phyloP scores from a whole-genome alignment of 2,329 filamentous ascomycete genomes.

The Fusarium pseudonygamai region DNA sequence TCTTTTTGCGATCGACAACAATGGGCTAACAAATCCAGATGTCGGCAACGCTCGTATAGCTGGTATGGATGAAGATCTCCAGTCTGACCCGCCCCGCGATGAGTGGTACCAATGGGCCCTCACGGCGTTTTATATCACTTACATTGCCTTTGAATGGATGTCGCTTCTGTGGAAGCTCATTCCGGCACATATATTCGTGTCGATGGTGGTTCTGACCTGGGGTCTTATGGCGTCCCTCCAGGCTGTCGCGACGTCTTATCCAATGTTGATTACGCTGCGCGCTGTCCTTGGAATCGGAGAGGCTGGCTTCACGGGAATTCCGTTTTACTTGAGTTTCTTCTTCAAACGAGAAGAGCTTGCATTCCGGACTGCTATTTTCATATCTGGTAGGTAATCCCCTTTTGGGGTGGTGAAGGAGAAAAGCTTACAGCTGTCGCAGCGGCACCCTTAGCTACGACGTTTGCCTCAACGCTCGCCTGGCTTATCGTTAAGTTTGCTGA shows the following conservation, averaged over 20 bases:
- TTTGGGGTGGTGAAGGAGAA: constrained; percentile 1
- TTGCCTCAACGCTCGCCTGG: constrained; percentile 83
- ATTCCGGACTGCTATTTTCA: constrained; percentile 84
- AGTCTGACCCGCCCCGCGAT: constrained; percentile 56
- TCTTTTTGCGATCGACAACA: background rate
- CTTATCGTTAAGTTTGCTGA: constrained; percentile 76
- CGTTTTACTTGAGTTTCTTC: constrained; percentile 72
- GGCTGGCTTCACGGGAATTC: constrained; percentile 72
- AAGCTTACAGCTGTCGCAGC: constrained; percentile 66
- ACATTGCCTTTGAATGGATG: constrained; percentile 74
- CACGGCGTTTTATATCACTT: constrained; percentile 69
- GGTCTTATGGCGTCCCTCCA: constrained; percentile 82
- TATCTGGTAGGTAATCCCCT: constrained; percentile 65
- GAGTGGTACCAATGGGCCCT: constrained; percentile 70
- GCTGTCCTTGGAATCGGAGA: constrained; percentile 69
- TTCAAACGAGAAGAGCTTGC: constrained; percentile 78
- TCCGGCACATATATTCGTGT: constrained; percentile 68
- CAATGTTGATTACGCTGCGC: constrained; percentile 63
- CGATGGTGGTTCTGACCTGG: constrained; percentile 77
- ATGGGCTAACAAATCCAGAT: constrained; percentile 51
- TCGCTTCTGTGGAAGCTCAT: constrained; percentile 68
- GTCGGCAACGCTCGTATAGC: constrained; percentile 72
- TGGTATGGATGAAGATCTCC: constrained; percentile 69
- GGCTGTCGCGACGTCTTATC: constrained; percentile 70
- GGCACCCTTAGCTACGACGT: constrained; percentile 79